A percentile compares a stretch with the other conserved stretches of the same genome.
phyloP scores from a whole-genome alignment of 805 yeast species.

The Deakozyma indianensis region DNA sequence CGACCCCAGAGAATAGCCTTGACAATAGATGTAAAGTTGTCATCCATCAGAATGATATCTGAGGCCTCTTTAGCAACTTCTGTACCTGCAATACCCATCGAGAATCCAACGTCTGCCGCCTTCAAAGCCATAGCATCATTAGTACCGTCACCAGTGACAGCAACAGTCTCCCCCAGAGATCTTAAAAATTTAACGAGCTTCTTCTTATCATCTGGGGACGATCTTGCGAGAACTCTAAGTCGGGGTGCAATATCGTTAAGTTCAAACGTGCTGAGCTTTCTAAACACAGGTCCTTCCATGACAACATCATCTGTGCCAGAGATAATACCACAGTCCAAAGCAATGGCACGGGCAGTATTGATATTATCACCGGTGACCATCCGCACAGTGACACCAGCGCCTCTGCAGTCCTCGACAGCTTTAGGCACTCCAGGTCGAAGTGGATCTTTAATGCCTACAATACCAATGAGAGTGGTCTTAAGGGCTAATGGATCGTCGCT shows the following conservation, averaged over 20 bases:
- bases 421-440: slow-evolving; percentile 78
- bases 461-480: slow-evolving; percentile 42
- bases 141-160: slow-evolving; percentile 98
- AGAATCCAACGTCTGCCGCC: slow-evolving; percentile 93
- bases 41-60: slow-evolving; percentile 83
- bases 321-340: slow-evolving; percentile 67
- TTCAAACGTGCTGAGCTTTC: slow-evolving; percentile 46
- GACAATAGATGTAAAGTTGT: slow-evolving; percentile 87
- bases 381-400: slow-evolving; percentile 87
- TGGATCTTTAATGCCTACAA: slow-evolving; percentile 94
- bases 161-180: slow-evolving; percentile 81
- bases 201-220: slow-evolving; percentile 92
- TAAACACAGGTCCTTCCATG: slow-evolving; percentile 89
- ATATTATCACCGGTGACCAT: slow-evolving; percentile 98
- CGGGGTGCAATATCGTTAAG: slow-evolving; percentile 52
- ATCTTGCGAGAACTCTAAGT: slow-evolving; percentile 77
- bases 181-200: slow-evolving; percentile 70
- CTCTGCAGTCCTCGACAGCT: slow-evolving; percentile 73
- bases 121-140: slow-evolving; percentile 97
- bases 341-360: slow-evolving; percentile 83
- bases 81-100: slow-evolving; percentile 98
- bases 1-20: slow-evolving; percentile 98
- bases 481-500: slow-evolving; percentile 13
- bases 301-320: slow-evolving; percentile 36
- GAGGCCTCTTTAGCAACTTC: slow-evolving; percentile 98